Evolutionary conservation across 2,329 filamentous ascomycete species (phyloP), one percentile per base, ranked within the genome.

Genomic region (Neurospora sp.): DNA sequence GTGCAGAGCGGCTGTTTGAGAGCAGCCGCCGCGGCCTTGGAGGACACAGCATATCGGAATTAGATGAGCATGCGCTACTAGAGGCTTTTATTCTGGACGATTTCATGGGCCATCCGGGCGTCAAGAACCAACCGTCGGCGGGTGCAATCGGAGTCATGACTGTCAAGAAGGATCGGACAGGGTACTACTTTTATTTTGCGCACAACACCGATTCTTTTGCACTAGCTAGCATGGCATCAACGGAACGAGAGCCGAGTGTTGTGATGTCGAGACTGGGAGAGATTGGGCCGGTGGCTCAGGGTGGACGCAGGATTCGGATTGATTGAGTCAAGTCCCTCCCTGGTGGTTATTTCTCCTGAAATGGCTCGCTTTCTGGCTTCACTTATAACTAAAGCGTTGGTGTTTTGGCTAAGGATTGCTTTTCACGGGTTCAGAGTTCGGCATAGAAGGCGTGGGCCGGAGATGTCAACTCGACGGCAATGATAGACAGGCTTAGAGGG

Each of bases 151-250:
- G 96, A 2, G 87, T 97, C 70, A 89, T 99, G 83, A 89, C 89
- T 0, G 91, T 97, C 75, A 98, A 98, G 82, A 96, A 93, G 82
- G 90, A 87, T 0, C 84, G 83, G 12, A 84, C 87, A 28, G 93
- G 93, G 1, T 88, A 92, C 73, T 93, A 91, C 77, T 86, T 99
- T 68, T 95, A 95, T 80, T 99, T 97, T 82, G 94, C 91, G 1
- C 96, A 99, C 83, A 99, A 98, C 77, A 99, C 96, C 0, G 95
- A 98, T 78, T 89, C 87, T 1, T 90, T 91, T 82, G 93, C 94
- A 6, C 82, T 99, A 68, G 93, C 93, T 1, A 96, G 93, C 3
- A 96, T 98, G 92, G 88, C 91, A 43, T 91, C 90, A 1, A 86
- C 88, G 36, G 94, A 98, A 74, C 84, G 83, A 66, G 87, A 87